Base-by-base conservation (phyloP, 176 grass and related monocot genomes). In the Juncus effusus region DNA sequence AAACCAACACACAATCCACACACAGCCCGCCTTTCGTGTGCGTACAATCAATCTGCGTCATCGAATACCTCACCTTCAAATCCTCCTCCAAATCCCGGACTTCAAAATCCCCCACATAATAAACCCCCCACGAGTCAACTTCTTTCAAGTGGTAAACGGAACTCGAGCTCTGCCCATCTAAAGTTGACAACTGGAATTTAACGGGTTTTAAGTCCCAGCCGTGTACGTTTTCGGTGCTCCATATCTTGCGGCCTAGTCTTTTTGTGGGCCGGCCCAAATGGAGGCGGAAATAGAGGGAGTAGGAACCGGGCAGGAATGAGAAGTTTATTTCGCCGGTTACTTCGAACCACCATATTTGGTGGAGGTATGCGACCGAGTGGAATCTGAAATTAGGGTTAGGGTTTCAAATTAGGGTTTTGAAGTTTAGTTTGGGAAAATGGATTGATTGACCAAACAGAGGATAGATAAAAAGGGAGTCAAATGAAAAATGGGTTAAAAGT, bases 321-420 rank as follows among this genome's bases (percentile, higher is more conserved):
- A 96, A 96, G 69, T 96, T 78, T 6, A 89, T 66, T 63, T 89
- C 93, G 37, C 93, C 93, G 42, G 75, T 79, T 39, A 91, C 88
- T 72, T 96, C 93, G 40, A 96, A 81, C 93, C 93, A 96, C 93
- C 93, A 96, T 67, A 88, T 96, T 79, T 96, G 93, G 53, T 91
- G 87, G 65, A 96, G 87, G 76, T 96, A 96, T 36, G 93, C 93
- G 69, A 91, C 82, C 40, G 72, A 83, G 77, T 79, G 80, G 64
- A 88, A 96, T 83, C 93, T 96, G 72, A 57, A 82, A n/a, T 69
- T 54, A 5, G 58, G 79, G 51, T 61, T 59, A 28, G 19, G 19
- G 19, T 75, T 56, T 40, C 28, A 74, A 57, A n/a, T 85, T 40
- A 79, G 60, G 10, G 44, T 7, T 13, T 58, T 8, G 36, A 28